A percentile compares a stretch with the other conserved stretches of the same genome.
Conservation (phyloP, 1,139 yeast genomes). For the Candida smagusa region DNA sequence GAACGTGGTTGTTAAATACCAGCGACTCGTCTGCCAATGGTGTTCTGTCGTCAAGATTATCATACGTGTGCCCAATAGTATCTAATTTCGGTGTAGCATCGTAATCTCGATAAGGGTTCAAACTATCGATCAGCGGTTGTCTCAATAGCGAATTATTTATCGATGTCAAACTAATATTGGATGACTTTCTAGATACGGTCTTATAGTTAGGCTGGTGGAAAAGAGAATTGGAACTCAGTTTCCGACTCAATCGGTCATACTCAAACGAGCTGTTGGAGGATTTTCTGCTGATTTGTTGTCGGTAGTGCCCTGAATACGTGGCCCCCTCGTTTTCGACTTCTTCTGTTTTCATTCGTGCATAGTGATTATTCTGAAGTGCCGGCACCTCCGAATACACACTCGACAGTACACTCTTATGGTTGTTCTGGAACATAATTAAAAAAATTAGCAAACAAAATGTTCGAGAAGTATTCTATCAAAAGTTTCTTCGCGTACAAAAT, state of each 20-base stretch:
- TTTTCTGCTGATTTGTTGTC: conserved; percentile 8
- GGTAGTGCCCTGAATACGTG: not conserved
- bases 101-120: conserved; percentile 2
- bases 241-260: conserved; percentile 3
- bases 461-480: not conserved
- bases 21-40: conserved; percentile 20
- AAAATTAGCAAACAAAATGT: not conserved
- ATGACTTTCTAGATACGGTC: conserved; percentile 6
- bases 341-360: no score
- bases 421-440: not conserved
- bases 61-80: conserved; percentile 6
- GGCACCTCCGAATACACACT: conserved; percentile 4
- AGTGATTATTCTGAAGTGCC: not conserved
- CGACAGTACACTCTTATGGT: conserved; percentile 7
- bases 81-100: conserved; percentile 29
- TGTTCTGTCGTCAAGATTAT: conserved; percentile 26
- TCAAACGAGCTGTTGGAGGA: conserved; percentile 13
- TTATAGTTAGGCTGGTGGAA: conserved; percentile 6
- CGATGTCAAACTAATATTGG: conserved; percentile 26
- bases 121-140: conserved; percentile 12
- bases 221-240: conserved; percentile 4
- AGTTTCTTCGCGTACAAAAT: not conserved
- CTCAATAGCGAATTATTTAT: conserved; percentile 32
- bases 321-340: not conserved
- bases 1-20: conserved; percentile 12